Percentiles rank a stretch among this genome's conserved stretches.
Conservation (phyloP, 2,329 filamentous ascomycete species). For the Chaetomium strumarium region DNA sequence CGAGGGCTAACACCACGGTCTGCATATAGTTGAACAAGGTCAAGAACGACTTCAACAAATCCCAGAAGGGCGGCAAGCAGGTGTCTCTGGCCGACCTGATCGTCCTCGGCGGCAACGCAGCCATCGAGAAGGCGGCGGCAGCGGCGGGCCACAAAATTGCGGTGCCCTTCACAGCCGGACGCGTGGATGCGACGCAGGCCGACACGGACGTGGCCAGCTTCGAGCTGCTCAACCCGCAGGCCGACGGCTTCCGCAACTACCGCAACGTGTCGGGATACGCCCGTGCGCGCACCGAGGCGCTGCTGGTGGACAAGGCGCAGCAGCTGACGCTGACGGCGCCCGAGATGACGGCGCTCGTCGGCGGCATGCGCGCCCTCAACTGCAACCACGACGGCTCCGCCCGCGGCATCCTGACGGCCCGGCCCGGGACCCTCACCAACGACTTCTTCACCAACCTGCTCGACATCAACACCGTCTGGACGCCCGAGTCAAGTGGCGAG, state of each 20-base stretch:
- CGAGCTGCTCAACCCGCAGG: slow-evolving; percentile 58
- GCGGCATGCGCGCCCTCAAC: slow-evolving; percentile 64
- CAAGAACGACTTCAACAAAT: slow-evolving; percentile 52
- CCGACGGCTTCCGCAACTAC: slow-evolving; percentile 79
- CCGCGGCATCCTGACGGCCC: slow-evolving; percentile 62
- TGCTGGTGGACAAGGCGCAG: slow-evolving; percentile 65
- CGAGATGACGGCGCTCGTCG: slow-evolving; percentile 64
- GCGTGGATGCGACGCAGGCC: slow-evolving; percentile 64
- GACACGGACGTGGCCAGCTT: slow-evolving; percentile 64
- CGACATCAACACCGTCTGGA: slow-evolving; percentile 61
- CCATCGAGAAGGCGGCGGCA: slow-evolving; percentile 64
- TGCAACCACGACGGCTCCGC: slow-evolving; percentile 66
- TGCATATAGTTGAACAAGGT: neutral
- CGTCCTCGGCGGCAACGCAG: slow-evolving; percentile 65
- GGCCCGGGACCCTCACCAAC: slow-evolving; percentile 64
- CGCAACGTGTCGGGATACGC: slow-evolving; percentile 48
- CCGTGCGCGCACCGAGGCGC: slow-evolving; percentile 60
- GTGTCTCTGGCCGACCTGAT: slow-evolving; percentile 75
- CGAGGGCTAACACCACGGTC: neutral
- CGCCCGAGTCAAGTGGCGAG: slow-evolving; percentile 45
- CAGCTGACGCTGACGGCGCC: slow-evolving; percentile 65
- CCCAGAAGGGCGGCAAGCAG: slow-evolving; percentile 56
- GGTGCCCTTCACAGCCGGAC: slow-evolving; percentile 69
- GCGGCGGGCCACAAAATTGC: slow-evolving; percentile 30
- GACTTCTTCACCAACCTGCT: slow-evolving; percentile 80